Evolutionary conservation across 2,329 filamentous ascomycete species (phyloP), one percentile per base, ranked within the genome.

Genomic region (Nemania sp.): DNA sequence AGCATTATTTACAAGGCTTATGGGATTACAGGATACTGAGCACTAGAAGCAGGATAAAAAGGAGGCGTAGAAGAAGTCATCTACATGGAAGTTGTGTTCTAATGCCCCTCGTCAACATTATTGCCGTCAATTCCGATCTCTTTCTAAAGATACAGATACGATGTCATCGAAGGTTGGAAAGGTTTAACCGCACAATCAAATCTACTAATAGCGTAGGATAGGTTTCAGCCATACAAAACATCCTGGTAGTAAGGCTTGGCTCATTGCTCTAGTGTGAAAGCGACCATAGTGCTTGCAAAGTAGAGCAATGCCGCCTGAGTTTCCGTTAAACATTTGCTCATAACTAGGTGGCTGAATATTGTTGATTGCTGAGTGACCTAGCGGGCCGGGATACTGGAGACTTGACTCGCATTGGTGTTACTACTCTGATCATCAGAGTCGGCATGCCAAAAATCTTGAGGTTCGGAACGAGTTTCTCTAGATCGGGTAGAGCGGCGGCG

Each of bases 351-450:
- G 10, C 4, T 24, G 10, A 38, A 54, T 32, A 10, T 38, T 7
- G 26, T 22, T 55, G 22, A 15, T n/a, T 7, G 5, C 32, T 13
- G 4, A 20, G 52, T 56, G 15, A 43, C 52, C 72, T 35, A 69
- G 27, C 61, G 73, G 20, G 77, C 76, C 32, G 76, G 77, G 13
- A 78, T 78, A 59, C 76, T 77, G 38, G 73, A 70, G 5, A 72
- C 76, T 8, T 75, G 69, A 22, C 77, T 78, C 10, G 77, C 77
- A 64, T 77, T 77, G 7, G 77, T 78, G 55, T 78, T 73, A 20
- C 76, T 78, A 67, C 76, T 78, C 24, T 70, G 43, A 7, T 72
- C 68, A 3, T 72, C 69, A 6, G 47, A 59, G 5, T 63, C 68
- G 18, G 61, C 65, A 15, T 26, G 29, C 51, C 18, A 20, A 6